phyloP scores from a whole-genome alignment of 2,329 filamentous ascomycete species.

The Cordyceps cateniannulata region DNA sequence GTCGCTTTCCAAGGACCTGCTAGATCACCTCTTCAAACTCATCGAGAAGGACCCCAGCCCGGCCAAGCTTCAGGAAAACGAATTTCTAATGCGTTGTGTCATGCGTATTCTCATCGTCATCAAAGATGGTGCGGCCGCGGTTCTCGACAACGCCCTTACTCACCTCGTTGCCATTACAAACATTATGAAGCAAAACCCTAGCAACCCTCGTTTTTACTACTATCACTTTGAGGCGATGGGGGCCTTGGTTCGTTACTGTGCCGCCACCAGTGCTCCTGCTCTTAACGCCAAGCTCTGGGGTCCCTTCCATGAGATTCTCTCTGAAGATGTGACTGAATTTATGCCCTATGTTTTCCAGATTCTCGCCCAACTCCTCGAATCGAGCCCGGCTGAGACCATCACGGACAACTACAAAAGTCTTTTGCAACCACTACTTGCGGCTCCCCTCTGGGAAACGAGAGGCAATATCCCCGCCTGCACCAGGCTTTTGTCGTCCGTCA shows the following conservation, averaged over 20 bases:
- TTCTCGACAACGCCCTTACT: constrained; percentile 71
- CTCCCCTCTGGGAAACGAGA: constrained; percentile 82
- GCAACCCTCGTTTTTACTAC: constrained; percentile 97
- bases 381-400: constrained; percentile 70
- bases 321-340: constrained; percentile 85
- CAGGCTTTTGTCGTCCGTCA: constrained; percentile 75
- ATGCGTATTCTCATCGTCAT: constrained; percentile 97
- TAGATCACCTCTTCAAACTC: constrained; percentile 84
- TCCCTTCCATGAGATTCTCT: constrained; percentile 74
- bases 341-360: constrained; percentile 95
- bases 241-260: constrained; percentile 69
- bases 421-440: constrained; percentile 69
- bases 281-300: constrained; percentile 77
- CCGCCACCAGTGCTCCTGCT: constrained; percentile 58
- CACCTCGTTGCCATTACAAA: constrained; percentile 86
- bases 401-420: constrained; percentile 76
- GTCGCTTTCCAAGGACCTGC: constrained; percentile 75
- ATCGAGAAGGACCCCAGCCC: constrained; percentile 80
- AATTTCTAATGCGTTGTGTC: constrained; percentile 96
- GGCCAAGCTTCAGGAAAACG: constrained; percentile 95
- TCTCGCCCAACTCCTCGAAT: constrained; percentile 82
- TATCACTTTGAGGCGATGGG: constrained; percentile 95
- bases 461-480: constrained; percentile 91
- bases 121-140: constrained; percentile 68
- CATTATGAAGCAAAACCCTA: constrained; percentile 89